Evolutionary conservation across 768 basidiomycete genomes (phyloP), one percentile per base, ranked within the genome.

Genomic region (Boletus tylopilopsis): DNA sequence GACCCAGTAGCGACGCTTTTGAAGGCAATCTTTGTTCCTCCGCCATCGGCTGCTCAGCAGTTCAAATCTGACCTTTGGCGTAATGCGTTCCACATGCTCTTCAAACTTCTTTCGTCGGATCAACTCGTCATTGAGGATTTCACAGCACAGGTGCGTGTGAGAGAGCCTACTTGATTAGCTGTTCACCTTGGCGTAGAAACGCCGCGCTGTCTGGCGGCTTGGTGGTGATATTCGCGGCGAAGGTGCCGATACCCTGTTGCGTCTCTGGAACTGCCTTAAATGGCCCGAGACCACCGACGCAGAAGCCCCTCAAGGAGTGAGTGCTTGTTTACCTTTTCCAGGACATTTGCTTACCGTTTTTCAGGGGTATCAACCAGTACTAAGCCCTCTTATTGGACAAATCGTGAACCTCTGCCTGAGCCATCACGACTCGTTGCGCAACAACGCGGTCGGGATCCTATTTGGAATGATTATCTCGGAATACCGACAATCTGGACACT

Each of bases 391-490:
- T 19, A 90, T 95, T 24, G 94, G 91, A 36, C 84, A 88, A 47
- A 87, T 96, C 42, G 86, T 98, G 47, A 88, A 91, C 56, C 74
- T 97, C 15, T 97, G 95, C 64, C 74, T 98, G 45, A 96, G 94
- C 54, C 91, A 94, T 59, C 94, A 98, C 63, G 95, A 98, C 62
- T 84, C 87, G 61, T 77, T 96, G 34, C 82, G 94, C 56, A 90
- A 80, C 62, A 89, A 88, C 55, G 94, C 93, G 0, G 92, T 95
- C 19, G 84, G 90, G 58, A 94, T 97, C 49, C 78, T 98, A 19
- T 95, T 87, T 69, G 90, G 87, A 60, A 96, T 98, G 93, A 93
- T 98, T 52, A 81, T 94, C 40, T 86, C 90, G 3, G 90, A 95
- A 65, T 94, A 89, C 66, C 83, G 91, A 49, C 84, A 88, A 51